phyloP scores from a whole-genome alignment of 2,329 filamentous ascomycete genomes.

The Fusarium mangiferae region DNA sequence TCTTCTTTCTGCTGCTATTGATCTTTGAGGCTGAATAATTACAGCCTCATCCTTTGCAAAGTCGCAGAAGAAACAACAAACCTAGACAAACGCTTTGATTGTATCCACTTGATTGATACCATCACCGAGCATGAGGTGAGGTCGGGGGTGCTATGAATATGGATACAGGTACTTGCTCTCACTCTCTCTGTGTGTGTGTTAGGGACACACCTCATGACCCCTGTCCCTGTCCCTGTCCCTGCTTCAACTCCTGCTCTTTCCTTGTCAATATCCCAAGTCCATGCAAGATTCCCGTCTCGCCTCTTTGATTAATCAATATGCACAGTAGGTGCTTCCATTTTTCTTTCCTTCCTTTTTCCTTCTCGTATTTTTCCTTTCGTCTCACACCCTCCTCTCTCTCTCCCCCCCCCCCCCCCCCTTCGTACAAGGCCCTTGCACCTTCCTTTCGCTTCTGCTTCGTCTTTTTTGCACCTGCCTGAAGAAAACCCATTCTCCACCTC shows the following conservation, averaged over 20 bases:
- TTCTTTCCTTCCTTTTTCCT: conserved; percentile 9
- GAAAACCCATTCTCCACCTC: conserved; percentile 16
- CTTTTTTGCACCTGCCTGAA: conserved; percentile 8
- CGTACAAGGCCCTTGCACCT: neutral
- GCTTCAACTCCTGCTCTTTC: neutral
- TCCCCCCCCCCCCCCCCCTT: neutral
- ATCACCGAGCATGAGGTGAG: neutral
- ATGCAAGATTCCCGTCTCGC: conserved; percentile 38
- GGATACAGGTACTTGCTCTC: neutral
- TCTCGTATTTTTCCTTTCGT: neutral
- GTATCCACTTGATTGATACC: conserved; percentile 23
- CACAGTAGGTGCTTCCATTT: neutral
- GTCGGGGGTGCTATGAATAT: neutral
- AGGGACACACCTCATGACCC: conserved; percentile 3
- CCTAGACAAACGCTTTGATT: conserved; percentile 17
- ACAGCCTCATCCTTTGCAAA: conserved; percentile 7
- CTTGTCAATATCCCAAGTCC: conserved; percentile 20
- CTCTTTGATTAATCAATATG: conserved; percentile 17
- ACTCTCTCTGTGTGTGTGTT: neutral
- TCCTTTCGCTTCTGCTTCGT: conserved; percentile 1
- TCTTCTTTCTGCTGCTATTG: neutral
- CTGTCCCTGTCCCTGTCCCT: neutral
- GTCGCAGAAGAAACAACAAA: conserved; percentile 14
- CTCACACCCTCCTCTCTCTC: neutral
- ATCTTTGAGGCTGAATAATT: neutral